These are phyloP conservation scores for Phialocephala subalpina DNA, from an alignment of 2,329 filamentous ascomycete species.

Conservation along the genomic window DNA sequence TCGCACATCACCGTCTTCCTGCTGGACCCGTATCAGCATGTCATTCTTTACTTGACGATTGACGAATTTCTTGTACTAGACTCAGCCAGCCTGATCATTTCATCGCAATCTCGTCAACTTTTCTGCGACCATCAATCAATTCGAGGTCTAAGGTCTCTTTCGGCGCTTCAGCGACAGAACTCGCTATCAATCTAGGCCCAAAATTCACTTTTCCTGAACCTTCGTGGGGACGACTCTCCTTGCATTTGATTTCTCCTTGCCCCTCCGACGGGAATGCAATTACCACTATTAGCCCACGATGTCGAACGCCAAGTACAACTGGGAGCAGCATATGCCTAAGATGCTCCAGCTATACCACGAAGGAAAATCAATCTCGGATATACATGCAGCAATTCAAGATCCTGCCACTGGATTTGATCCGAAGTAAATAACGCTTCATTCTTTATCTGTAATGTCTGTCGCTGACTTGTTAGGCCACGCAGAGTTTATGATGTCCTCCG, in stretches of 20 bases:
- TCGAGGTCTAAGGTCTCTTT: too few relatives aligned
- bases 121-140: not conserved
- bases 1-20: constrained; percentile 19
- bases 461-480: not conserved
- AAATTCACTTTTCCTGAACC: not conserved
- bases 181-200: not conserved
- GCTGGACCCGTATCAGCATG: constrained; percentile 27
- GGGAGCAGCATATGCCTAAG: not conserved
- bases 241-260: not conserved
- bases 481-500: not conserved
- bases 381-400: constrained; percentile 4
- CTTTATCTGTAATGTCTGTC: not conserved
- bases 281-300: not conserved
- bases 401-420: not conserved
- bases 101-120: not conserved
- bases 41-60: constrained; percentile 17
- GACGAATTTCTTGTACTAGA: constrained; percentile 4
- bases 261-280: not conserved
- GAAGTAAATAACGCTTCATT: not conserved
- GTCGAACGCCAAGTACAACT: not conserved
- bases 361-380: not conserved
- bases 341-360: not conserved
- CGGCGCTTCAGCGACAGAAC: not conserved
- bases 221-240: not conserved
- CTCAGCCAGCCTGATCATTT: not conserved